Conservation (phyloP, 768 basidiomycete species). For the Amanita rimosa region DNA sequence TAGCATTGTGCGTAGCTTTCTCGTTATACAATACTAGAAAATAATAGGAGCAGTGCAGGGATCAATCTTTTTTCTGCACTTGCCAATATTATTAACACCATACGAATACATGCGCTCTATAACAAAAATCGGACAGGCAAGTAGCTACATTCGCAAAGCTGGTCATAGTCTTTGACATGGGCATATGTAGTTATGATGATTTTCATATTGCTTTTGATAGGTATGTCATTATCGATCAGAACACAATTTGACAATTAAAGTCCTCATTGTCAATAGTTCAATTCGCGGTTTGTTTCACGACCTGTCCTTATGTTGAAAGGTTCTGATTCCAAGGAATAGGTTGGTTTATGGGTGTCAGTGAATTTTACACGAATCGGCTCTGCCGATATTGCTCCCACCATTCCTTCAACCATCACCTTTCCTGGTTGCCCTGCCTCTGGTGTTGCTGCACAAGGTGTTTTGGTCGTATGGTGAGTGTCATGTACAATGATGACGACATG, state of each 20-base stretch:
- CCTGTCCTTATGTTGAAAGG: not conserved
- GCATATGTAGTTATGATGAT: not conserved
- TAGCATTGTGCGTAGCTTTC: not conserved
- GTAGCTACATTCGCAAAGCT: not conserved
- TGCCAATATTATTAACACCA: not conserved
- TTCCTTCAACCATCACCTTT: too few species aligned
- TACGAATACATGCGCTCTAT: not conserved
- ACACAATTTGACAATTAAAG: not conserved
- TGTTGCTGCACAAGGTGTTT: too few species aligned
- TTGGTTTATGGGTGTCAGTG: too few species aligned
- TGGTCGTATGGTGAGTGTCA: too few species aligned
- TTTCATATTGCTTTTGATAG: not conserved
- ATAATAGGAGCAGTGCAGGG: not conserved
- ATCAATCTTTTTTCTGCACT: not conserved
- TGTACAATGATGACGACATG: too few species aligned
- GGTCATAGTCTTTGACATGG: not conserved
- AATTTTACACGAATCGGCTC: too few species aligned
- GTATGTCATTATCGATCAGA: not conserved
- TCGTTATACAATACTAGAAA: not conserved
- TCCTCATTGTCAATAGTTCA: not conserved
- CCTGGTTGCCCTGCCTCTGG: too few species aligned
- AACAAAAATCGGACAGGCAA: not conserved
- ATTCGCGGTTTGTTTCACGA: not conserved
- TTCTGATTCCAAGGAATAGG: too few species aligned
- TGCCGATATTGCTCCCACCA: too few species aligned